Conservation (phyloP, 352 stramenopile species). For the Phytophthora melonis region DNA sequence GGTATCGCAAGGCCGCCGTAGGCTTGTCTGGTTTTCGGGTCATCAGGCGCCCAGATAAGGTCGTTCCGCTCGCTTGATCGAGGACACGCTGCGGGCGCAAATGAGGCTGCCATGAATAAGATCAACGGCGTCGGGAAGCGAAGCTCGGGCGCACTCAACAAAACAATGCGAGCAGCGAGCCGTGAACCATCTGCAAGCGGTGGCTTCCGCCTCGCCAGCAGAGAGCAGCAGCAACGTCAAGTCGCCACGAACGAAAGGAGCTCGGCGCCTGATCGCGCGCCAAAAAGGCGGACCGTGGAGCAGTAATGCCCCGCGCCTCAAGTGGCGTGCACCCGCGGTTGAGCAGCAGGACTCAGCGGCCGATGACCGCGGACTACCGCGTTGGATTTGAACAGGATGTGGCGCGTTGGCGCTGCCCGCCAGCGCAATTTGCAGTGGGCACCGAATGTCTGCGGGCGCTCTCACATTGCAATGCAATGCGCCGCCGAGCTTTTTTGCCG, state of each 20-base stretch:
- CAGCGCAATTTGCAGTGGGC: no score
- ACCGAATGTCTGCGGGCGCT: neutral
- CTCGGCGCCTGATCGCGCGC: slow-evolving; percentile 20
- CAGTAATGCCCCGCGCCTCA: slow-evolving; percentile 45
- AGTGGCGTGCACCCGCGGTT: slow-evolving; percentile 35
- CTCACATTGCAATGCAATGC: no score
- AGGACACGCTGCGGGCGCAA: slow-evolving; percentile 8
- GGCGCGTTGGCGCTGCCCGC: neutral
- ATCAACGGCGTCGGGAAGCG: slow-evolving; percentile 4
- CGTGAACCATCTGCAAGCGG: slow-evolving; percentile 10
- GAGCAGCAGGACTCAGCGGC: slow-evolving; percentile 25
- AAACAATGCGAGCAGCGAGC: neutral
- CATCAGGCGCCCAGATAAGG: slow-evolving; percentile 13
- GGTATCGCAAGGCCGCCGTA: slow-evolving; percentile 19
- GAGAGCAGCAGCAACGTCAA: slow-evolving; percentile 20
- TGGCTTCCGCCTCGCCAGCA: slow-evolving; percentile 24
- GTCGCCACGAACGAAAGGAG: slow-evolving; percentile 41
- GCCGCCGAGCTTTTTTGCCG: neutral
- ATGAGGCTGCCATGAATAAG: slow-evolving; percentile 25
- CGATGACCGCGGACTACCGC: slow-evolving; percentile 32
- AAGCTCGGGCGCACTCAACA: neutral
- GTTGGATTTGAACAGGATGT: slow-evolving; percentile 41
- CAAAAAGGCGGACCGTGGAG: slow-evolving; percentile 18
- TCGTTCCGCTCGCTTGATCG: slow-evolving; percentile 7
- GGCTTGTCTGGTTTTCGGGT: slow-evolving; percentile 14